Evolutionary conservation across 1,284 basidiomycete genomes (phyloP), one percentile per base, ranked within the genome.

Genomic region (Ceratobasidium sp.): DNA sequence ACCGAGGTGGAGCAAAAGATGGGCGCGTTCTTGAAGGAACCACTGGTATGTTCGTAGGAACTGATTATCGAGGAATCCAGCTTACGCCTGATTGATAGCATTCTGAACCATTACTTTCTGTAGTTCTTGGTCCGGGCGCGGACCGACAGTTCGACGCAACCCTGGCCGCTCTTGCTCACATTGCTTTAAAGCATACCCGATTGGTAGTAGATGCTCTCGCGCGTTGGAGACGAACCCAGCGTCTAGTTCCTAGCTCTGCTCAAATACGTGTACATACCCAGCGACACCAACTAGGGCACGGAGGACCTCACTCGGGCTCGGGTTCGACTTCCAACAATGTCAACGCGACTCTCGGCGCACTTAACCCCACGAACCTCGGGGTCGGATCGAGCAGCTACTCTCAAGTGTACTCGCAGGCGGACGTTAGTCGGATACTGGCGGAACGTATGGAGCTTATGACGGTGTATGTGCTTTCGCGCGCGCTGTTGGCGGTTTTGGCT

Each of bases 381-480:
- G 30, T n/a, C 50, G 46, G 59, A 27, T 74, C 41, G 1, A 38
- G 18, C 30, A 38, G 62, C 71, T 52, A 52, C 60, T 44, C 68
- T 62, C 20, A 67, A 64, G 33, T 66, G 76, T 62, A 78, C 55
- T 66, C 69, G 54, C 52, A 87, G 55, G 92, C 95, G 79, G 86
- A 91, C 8, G 87, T 90, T 1, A 86, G 86, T 14, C 85, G 65
- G 48, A 30, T 65, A 35, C 55, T 69, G 38, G 75, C 65, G 14
- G 64, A 60, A 6, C 54, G 23, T 35, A 57, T 60, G 64, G 35
- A 59, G 59, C 71, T 68, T 41, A 54, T 76, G 62, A 48, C 94
- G 0, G 93, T 94, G 52, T 97, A 96, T 83, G 91, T 97, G 81
- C 93, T 95, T 89, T 96, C 95, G 82, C 90, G 96, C 66, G 92